phyloP scores from a whole-genome alignment of 1,284 basidiomycete species.

The Ustilago crameri region DNA sequence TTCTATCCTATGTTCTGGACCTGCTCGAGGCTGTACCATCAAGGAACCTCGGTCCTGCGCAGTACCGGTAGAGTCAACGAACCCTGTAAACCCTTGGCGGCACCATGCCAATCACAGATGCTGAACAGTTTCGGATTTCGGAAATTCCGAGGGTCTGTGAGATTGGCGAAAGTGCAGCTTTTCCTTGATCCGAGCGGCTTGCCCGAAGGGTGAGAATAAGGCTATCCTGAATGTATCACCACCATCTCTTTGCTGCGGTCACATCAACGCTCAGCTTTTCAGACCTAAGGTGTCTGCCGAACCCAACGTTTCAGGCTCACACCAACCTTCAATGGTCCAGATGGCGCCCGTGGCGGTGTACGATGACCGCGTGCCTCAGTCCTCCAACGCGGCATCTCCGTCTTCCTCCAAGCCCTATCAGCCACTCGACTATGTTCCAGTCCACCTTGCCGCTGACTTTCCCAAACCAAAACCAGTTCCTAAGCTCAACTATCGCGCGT shows the following conservation, averaged over 20 bases:
- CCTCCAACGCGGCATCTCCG: constrained; percentile 10
- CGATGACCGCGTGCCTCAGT: constrained; percentile 26
- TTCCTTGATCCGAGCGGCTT: constrained; percentile 1
- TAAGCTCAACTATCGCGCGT: constrained; percentile 45
- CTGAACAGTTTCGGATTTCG: constrained; percentile 15
- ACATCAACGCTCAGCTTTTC: no score
- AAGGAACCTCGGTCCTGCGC: no score
- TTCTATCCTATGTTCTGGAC: no score
- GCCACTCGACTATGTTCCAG: constrained; percentile 43
- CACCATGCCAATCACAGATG: no score
- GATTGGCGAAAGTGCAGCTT: not conserved
- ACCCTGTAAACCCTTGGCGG: no score
- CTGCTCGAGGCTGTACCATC: no score
- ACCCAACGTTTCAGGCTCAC: not conserved
- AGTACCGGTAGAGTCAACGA: no score
- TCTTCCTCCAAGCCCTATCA: constrained; percentile 31
- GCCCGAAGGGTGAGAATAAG: no score
- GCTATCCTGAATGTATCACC: not conserved
- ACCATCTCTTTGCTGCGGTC: not conserved
- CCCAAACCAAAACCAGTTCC: constrained; percentile 43
- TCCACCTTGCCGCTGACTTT: constrained; percentile 37
- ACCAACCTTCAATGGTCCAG: not conserved
- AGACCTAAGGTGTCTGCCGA: no score
- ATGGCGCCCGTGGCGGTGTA: constrained; percentile 50
- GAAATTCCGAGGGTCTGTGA: constrained; percentile 15